A percentile compares a stretch with the other conserved stretches of the same genome.
phyloP scores from a whole-genome alignment of 495 filamentous ascomycete species.

The Penicillium macrosclerotiorum region DNA sequence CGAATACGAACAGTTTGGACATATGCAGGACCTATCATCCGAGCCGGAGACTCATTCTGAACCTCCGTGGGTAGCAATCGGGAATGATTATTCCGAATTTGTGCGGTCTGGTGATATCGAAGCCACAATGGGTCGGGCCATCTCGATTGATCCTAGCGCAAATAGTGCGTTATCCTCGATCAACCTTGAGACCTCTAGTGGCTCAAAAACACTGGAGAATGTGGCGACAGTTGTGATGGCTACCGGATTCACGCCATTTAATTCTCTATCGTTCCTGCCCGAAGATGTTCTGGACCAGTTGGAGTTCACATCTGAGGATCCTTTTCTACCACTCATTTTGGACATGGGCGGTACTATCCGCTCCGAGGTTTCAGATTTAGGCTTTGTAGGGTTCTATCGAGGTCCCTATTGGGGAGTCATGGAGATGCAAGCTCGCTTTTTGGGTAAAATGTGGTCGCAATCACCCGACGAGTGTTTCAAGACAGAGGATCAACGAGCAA shows the following conservation, averaged over 20 bases:
- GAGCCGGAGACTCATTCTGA: slow-evolving; percentile 26
- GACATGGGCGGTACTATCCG: slow-evolving; percentile 65
- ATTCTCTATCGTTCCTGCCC: slow-evolving; percentile 61
- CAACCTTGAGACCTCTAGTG: slow-evolving; percentile 32
- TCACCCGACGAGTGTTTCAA: background rate
- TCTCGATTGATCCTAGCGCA: slow-evolving; percentile 17
- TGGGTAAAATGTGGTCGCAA: slow-evolving; percentile 46
- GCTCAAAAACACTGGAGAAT: slow-evolving; percentile 40
- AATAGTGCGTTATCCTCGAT: slow-evolving; percentile 25
- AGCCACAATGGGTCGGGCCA: slow-evolving; percentile 32
- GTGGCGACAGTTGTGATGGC: slow-evolving; percentile 69
- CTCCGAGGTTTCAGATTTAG: slow-evolving; percentile 58
- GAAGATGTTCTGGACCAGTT: slow-evolving; percentile 52
- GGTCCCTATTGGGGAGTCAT: slow-evolving; percentile 85
- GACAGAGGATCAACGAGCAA: slow-evolving; percentile 21
- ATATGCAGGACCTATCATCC: slow-evolving; percentile 1
- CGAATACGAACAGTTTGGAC: slow-evolving; percentile 50
- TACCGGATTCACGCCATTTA: slow-evolving; percentile 68
- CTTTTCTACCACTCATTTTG: slow-evolving; percentile 66
- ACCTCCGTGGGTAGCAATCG: slow-evolving; percentile 66
- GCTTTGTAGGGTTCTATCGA: slow-evolving; percentile 84
- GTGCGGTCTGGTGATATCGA: slow-evolving; percentile 63
- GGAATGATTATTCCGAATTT: slow-evolving; percentile 69
- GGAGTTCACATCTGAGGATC: slow-evolving; percentile 50
- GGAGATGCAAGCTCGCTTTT: slow-evolving; percentile 78